Conservation (phyloP, 73 alveolate genomes). For the Paramecium octaurelia region DNA sequence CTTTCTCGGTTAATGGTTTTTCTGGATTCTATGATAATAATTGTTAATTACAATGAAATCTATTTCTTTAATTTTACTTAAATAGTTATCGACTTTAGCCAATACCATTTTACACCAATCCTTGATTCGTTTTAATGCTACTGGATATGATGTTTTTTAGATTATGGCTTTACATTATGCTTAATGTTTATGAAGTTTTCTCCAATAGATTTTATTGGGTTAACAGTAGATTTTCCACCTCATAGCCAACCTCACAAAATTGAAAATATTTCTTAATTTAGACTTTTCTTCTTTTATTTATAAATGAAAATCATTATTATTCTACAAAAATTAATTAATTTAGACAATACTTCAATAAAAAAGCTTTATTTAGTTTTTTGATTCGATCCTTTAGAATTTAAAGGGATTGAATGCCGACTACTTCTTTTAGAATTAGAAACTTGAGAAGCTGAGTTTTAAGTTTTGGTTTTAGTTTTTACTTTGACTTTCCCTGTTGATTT, state of each 20-base stretch:
- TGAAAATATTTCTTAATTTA: not conserved
- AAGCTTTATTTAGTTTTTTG: not conserved
- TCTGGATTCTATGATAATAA: not conserved
- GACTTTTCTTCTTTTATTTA: not conserved
- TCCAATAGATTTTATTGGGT: conserved; percentile 9
- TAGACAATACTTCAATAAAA: not conserved
- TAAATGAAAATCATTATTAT: not conserved
- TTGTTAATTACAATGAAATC: not conserved
- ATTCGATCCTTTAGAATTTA: not conserved
- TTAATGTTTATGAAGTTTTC: not conserved
- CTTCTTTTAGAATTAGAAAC: not conserved
- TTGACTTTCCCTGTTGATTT: not conserved
- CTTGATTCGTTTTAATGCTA: not conserved
- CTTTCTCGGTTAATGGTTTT: not conserved
- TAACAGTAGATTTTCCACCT: conserved; percentile 41
- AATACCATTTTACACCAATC: conserved; percentile 32
- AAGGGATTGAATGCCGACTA: not conserved
- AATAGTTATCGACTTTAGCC: conserved; percentile 20
- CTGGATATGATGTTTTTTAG: not conserved
- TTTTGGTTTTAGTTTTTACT: not conserved
- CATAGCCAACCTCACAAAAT: not conserved
- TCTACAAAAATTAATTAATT: not conserved
- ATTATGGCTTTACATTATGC: not conserved
- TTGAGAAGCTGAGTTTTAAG: not conserved
- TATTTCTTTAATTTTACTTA: not conserved